Evolutionary conservation across 192 early-diverging fungal genomes (phyloP).

Genomic region (Coemansia sp.): DNA sequence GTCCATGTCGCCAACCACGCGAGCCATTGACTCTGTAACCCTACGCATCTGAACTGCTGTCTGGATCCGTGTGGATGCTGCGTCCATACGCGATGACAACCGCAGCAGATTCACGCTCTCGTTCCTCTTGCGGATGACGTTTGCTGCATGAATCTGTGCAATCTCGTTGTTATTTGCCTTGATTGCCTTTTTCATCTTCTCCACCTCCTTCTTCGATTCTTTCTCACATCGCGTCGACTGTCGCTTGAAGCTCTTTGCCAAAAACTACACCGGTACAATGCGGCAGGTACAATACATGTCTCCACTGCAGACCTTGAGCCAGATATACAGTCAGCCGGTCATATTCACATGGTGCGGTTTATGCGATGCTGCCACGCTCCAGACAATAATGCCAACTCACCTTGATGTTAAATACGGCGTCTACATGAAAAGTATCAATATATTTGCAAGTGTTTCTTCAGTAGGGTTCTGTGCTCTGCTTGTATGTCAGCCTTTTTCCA

Average conservation of each 20-base stretch:
- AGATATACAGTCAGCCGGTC: neutral
- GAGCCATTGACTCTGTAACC: conserved; percentile 80
- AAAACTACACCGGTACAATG: conserved; percentile 63
- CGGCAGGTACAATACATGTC: neutral
- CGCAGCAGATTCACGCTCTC: conserved; percentile 85
- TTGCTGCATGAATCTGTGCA: conserved; percentile 89
- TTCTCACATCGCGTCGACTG: conserved; percentile 83
- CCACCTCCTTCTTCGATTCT: conserved; percentile 77
- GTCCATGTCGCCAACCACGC: conserved; percentile 91
- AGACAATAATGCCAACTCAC: conserved; percentile 9
- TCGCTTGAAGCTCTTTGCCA: conserved; percentile 83
- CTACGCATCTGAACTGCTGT: conserved; percentile 92
- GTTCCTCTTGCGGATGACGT: conserved; percentile 97
- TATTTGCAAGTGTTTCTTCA: neutral
- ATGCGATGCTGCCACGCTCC: neutral
- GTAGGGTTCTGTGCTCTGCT: neutral
- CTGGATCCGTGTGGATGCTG: conserved; percentile 84
- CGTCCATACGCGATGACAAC: conserved; percentile 89
- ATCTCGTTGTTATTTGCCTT: conserved; percentile 90
- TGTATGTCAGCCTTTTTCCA: neutral
- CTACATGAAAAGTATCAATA: conserved; percentile 19
- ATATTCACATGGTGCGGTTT: neutral
- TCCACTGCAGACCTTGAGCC: neutral
- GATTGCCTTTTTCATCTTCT: conserved; percentile 92
- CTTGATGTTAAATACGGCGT: conserved; percentile 30